These are phyloP conservation scores for Drechslerella coelobrocha DNA, from an alignment of 2,329 filamentous ascomycete species.

Conservation along the genomic window DNA sequence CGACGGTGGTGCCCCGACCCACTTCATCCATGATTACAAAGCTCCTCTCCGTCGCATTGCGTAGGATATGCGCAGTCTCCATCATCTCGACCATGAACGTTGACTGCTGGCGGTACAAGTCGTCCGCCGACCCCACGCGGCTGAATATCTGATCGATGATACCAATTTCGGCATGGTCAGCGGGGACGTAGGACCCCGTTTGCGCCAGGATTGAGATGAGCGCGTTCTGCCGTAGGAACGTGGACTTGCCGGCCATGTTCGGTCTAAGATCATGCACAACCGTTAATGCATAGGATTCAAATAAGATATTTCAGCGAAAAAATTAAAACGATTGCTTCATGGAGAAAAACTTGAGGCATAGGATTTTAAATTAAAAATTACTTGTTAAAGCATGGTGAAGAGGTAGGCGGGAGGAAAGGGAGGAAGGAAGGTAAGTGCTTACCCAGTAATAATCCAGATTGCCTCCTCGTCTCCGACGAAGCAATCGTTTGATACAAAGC, in stretches of 20 bases:
- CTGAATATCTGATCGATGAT: conserved; percentile 96
- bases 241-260: conserved; percentile 99
- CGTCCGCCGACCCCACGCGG: conserved; percentile 90
- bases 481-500: conserved; percentile 86
- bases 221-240: conserved; percentile 93
- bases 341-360: too few relatives aligned
- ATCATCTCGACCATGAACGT: conserved; percentile 99
- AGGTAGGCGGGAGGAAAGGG: too few relatives aligned
- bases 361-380: too few relatives aligned
- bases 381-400: too few relatives aligned
- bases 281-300: not conserved
- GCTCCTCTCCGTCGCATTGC: conserved; percentile 78
- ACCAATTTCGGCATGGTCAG: conserved; percentile 81
- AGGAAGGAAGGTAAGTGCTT: not conserved
- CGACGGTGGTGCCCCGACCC: conserved; percentile 88
- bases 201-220: conserved; percentile 93
- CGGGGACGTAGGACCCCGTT: conserved; percentile 89
- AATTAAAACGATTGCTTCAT: too few relatives aligned
- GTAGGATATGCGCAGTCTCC: conserved; percentile 89
- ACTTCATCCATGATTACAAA: conserved; percentile 99
- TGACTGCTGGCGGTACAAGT: conserved; percentile 90
- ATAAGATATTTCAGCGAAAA: too few relatives aligned
- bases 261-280: conserved; percentile 63
- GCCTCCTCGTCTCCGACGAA: conserved; percentile 77
- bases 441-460: conserved; percentile 56